Conservation (phyloP, 768 basidiomycete species). For the Podaxis sp. region DNA sequence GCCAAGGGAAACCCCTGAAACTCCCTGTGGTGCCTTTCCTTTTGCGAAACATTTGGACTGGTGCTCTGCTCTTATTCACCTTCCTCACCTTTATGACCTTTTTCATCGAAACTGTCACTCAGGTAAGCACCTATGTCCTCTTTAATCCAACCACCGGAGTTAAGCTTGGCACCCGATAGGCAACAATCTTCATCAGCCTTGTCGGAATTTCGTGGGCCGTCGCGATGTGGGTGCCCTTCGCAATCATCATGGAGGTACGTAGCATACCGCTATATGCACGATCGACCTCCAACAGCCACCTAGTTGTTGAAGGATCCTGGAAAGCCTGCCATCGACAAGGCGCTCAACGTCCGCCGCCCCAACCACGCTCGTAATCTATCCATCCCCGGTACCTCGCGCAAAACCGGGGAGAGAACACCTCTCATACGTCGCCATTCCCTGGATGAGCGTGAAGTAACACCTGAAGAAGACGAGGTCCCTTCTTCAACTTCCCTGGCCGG, state of each 20-base stretch:
- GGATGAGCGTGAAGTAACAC: conserved; percentile 39
- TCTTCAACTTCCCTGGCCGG: conserved; percentile 60
- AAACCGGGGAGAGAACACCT: conserved; percentile 47
- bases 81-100: conserved; percentile 80
- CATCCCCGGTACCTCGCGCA: conserved; percentile 34
- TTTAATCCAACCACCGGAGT: background rate
- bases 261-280: background rate
- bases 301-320: conserved; percentile 76
- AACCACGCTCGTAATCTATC: conserved; percentile 53
- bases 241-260: conserved; percentile 93
- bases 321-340: conserved; percentile 21
- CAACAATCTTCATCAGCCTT: conserved; percentile 75
- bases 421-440: conserved; percentile 57
- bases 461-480: conserved; percentile 30
- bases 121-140: conserved; percentile 35
- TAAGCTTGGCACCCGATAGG: conserved; percentile 32
- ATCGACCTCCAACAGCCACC: conserved; percentile 3
- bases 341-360: conserved; percentile 31
- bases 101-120: conserved; percentile 75
- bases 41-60: conserved; percentile 91
- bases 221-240: conserved; percentile 97
- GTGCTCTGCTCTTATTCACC: conserved; percentile 77
- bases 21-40: conserved; percentile 90
- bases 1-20: conserved; percentile 66
- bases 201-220: conserved; percentile 96